Evolutionary conservation across 2,329 filamentous ascomycete genomes (phyloP).

Genomic region (Aspergillus fumigatus): DNA sequence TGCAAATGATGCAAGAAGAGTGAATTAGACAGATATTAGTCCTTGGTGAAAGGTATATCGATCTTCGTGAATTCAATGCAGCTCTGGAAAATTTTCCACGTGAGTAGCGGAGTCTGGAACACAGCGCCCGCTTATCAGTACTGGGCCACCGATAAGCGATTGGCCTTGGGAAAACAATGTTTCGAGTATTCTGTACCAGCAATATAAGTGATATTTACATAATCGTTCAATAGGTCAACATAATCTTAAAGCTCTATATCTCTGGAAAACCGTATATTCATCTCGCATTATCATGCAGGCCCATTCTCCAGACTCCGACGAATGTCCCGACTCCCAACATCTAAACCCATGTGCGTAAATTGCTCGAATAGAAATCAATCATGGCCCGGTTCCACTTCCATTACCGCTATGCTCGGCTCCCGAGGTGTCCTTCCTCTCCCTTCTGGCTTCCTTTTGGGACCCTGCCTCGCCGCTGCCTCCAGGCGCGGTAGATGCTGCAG

Average conservation of each 20-base stretch:
- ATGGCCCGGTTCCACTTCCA: constrained; percentile 1
- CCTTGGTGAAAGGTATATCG: neutral
- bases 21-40: neutral
- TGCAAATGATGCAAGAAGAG: neutral
- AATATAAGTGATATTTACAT: neutral
- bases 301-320: constrained; percentile 4
- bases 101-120: constrained; percentile 5
- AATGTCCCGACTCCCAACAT: neutral
- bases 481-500: constrained; percentile 18
- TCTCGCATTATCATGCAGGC: constrained; percentile 13
- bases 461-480: constrained; percentile 13
- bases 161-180: neutral
- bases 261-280: constrained; percentile 8
- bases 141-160: neutral
- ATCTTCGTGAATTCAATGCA: neutral
- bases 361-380: neutral
- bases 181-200: too few species aligned
- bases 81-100: constrained; percentile 14
- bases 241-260: neutral
- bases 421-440: constrained; percentile 20
- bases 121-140: neutral
- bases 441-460: constrained; percentile 19
- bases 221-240: neutral
- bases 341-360: neutral
- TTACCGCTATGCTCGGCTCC: constrained; percentile 1